Percentiles rank a stretch among this genome's conserved stretches.
phyloP scores from a whole-genome alignment of 805 yeast genomes.

The Naumovozyma baii region DNA sequence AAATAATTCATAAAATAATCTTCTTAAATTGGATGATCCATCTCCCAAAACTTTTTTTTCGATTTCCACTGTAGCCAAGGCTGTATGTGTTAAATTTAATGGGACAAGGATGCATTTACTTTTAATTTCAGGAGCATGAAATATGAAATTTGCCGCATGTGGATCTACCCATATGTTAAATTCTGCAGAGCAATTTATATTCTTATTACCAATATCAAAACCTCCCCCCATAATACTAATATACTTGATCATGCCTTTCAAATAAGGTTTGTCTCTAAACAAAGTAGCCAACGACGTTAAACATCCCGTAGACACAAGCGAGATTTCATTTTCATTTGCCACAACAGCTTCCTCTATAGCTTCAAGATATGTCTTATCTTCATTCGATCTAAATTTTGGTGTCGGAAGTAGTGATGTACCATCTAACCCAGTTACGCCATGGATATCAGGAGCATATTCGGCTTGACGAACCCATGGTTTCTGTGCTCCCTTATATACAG shows the following conservation, averaged over 20 bases:
- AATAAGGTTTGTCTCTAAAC: conserved; percentile 45
- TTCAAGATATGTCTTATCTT: conserved; percentile 31
- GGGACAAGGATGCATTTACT: conserved; percentile 50
- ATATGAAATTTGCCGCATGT: conserved; percentile 53
- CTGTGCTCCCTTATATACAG: conserved; percentile 58
- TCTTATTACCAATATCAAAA: conserved; percentile 38
- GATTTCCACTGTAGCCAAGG: conserved; percentile 35
- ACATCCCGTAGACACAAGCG: conserved; percentile 68
- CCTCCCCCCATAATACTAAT: conserved; percentile 72
- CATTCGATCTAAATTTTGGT: conserved; percentile 28
- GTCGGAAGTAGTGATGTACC: conserved; percentile 56
- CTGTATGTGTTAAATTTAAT: conserved; percentile 60
- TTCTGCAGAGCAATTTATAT: conserved; percentile 49
- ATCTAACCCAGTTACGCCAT: conserved; percentile 68
- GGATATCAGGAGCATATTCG: conserved; percentile 49
- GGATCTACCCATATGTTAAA: conserved; percentile 74
- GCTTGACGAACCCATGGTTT: conserved; percentile 42
- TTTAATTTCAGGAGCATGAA: conserved; percentile 38
- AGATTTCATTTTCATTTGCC: conserved; percentile 38
- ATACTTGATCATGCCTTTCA: conserved; percentile 38
- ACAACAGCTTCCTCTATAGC: conserved; percentile 38
- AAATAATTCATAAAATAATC: conserved; percentile 45
- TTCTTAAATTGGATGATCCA: conserved; percentile 38
- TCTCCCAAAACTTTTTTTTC: conserved; percentile 34
- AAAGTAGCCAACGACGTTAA: conserved; percentile 61